Percentiles rank a stretch among this genome's conserved stretches.
These are phyloP conservation scores for Blepharisma japonicum DNA, from an alignment of 73 alveolate genomes.

Conservation along the genomic window DNA sequence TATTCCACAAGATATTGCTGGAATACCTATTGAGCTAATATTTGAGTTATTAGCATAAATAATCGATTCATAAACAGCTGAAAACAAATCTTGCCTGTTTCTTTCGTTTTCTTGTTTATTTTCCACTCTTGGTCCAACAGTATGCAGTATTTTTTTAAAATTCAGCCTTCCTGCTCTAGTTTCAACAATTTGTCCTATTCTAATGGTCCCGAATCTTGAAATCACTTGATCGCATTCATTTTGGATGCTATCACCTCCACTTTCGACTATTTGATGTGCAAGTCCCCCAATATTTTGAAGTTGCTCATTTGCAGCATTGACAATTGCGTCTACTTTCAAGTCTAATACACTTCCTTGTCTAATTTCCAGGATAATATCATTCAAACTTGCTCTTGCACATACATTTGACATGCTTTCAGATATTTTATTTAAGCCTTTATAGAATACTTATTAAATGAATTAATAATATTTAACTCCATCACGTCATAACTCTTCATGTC, in stretches of 20 bases:
- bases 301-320: slow-evolving; percentile 41
- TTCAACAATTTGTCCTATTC: slow-evolving; percentile 61
- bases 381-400: neutral
- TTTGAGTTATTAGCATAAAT: neutral
- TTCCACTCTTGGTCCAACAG: slow-evolving; percentile 37
- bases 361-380: neutral
- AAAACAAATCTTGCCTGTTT: neutral
- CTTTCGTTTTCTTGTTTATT: neutral
- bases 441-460: neutral
- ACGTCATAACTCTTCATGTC: slow-evolving; percentile 3
- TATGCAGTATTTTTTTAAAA: slow-evolving; percentile 30
- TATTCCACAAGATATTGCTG: slow-evolving; percentile 24
- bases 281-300: slow-evolving; percentile 32
- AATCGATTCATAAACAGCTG: slow-evolving; percentile 8
- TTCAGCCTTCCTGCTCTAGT: slow-evolving; percentile 72
- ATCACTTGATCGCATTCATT: slow-evolving; percentile 44
- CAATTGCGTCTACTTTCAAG: slow-evolving; percentile 26
- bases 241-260: slow-evolving; percentile 28
- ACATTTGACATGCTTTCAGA: no score
- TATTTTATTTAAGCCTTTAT: no score
- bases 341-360: slow-evolving; percentile 32
- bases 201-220: slow-evolving; percentile 38
- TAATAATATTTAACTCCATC: slow-evolving; percentile 23
- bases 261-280: slow-evolving; percentile 7
- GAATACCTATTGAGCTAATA: neutral